Conservation (phyloP, 108 stramenopile genomes). For the Cyclostephanos invisitatus region DNA sequence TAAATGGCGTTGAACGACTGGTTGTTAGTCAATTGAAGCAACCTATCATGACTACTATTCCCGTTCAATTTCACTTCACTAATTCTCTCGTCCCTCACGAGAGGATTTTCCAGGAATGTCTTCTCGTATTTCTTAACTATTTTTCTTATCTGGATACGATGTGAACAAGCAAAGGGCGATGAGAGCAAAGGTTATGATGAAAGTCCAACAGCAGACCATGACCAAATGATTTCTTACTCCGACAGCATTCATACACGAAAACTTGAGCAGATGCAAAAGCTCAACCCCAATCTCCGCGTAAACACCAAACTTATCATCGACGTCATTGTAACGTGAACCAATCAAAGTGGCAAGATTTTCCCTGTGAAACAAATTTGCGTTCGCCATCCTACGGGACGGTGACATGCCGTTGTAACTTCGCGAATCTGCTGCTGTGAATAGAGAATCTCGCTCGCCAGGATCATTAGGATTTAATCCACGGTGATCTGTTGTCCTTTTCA, state of each 20-base stretch:
- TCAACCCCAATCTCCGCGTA: constrained; percentile 80
- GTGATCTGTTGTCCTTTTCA: not conserved
- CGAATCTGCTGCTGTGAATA: constrained; percentile 24
- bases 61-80: constrained; percentile 31
- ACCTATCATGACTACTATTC: constrained; percentile 38
- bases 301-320: constrained; percentile 63
- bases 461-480: not conserved
- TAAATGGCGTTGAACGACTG: constrained; percentile 53
- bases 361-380: constrained; percentile 35
- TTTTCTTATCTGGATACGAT: constrained; percentile 48
- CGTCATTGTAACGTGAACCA: constrained; percentile 35
- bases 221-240: constrained; percentile 25
- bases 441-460: not conserved
- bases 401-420: constrained; percentile 17
- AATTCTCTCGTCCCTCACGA: constrained; percentile 22
- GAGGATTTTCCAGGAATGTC: constrained; percentile 9
- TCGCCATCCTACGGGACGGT: constrained; percentile 4
- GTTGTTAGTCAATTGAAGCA: constrained; percentile 54
- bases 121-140: constrained; percentile 69
- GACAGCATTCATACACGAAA: constrained; percentile 78
- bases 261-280: constrained; percentile 79
- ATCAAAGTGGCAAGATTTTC: constrained; percentile 24
- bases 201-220: not conserved
- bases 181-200: not conserved
- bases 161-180: not conserved